Conservation (phyloP, 345 rosid species). For the Arabis hirsuta region DNA sequence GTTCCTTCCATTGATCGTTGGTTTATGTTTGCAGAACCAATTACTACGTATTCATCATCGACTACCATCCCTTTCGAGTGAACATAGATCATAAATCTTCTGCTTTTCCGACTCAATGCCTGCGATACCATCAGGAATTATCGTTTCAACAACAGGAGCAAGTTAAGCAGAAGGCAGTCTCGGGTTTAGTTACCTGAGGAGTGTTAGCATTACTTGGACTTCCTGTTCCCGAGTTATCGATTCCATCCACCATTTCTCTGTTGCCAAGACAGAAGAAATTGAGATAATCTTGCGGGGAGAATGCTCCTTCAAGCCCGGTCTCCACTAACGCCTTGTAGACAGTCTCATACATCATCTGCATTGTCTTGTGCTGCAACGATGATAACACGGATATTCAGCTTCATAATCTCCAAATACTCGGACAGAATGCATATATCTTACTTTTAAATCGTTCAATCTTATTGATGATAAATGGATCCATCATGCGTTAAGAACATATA, state of each 20-base stretch:
- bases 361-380: conserved; percentile 74
- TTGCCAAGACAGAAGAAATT: conserved; percentile 93
- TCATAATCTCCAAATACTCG: neutral
- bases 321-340: conserved; percentile 79
- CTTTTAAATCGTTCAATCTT: conserved; percentile 2
- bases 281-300: conserved; percentile 77
- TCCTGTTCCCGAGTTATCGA: conserved; percentile 36
- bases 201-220: conserved; percentile 51
- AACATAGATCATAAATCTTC: conserved; percentile 84
- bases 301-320: conserved; percentile 65
- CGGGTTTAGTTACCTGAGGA: conserved; percentile 56
- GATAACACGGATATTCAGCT: conserved; percentile 25
- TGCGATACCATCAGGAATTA: conserved; percentile 30
- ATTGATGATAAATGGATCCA: neutral
- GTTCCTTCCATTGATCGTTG: conserved; percentile 93
- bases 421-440: neutral
- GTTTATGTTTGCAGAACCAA: conserved; percentile 94
- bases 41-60: conserved; percentile 81
- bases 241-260: conserved; percentile 59
- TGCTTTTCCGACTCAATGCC: conserved; percentile 61
- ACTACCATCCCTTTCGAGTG: conserved; percentile 94
- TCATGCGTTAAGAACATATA: neutral
- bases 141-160: conserved; percentile 8
- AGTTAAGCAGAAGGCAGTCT: neutral
- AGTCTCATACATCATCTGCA: conserved; percentile 93